A percentile compares a stretch with the other conserved stretches of the same genome.
Evolutionary conservation across 345 rosid genomes (phyloP).

Genomic region (sweet orange (Citrus sinensis)): DNA sequence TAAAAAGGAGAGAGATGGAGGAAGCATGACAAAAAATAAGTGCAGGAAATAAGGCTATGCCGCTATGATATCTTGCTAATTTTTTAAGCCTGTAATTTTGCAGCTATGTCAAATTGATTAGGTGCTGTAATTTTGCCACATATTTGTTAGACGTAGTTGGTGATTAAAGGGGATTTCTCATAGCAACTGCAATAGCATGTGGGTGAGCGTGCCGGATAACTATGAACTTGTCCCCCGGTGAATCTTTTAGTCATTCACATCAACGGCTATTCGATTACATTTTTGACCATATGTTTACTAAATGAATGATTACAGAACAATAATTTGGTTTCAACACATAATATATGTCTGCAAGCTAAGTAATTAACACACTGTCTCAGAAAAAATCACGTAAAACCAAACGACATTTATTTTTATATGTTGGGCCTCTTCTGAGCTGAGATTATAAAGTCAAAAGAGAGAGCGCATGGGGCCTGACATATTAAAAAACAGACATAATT

Average conservation of each 20-base stretch:
- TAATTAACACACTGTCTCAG: neutral
- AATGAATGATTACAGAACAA: neutral
- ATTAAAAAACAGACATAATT: neutral
- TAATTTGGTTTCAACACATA: neutral
- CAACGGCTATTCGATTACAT: neutral
- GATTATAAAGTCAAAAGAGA: too few species aligned
- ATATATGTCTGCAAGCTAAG: neutral
- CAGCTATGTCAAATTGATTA: neutral
- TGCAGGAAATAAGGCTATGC: too few species aligned
- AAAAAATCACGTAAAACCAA: neutral
- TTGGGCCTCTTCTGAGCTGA: neutral
- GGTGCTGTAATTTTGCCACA: neutral
- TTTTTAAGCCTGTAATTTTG: neutral
- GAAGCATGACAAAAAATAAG: too few species aligned
- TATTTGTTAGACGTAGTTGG: neutral
- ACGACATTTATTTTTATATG: neutral
- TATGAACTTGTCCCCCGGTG: neutral
- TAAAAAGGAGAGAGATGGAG: too few species aligned
- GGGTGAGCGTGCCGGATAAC: neutral
- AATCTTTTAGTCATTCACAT: neutral
- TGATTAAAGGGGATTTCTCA: neutral
- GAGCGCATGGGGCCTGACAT: neutral
- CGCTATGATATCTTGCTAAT: neutral
- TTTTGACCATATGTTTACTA: neutral
- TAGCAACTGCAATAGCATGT: neutral